phyloP scores from a whole-genome alignment of 2,329 filamentous ascomycete species.

The Spiromastix sp. region DNA sequence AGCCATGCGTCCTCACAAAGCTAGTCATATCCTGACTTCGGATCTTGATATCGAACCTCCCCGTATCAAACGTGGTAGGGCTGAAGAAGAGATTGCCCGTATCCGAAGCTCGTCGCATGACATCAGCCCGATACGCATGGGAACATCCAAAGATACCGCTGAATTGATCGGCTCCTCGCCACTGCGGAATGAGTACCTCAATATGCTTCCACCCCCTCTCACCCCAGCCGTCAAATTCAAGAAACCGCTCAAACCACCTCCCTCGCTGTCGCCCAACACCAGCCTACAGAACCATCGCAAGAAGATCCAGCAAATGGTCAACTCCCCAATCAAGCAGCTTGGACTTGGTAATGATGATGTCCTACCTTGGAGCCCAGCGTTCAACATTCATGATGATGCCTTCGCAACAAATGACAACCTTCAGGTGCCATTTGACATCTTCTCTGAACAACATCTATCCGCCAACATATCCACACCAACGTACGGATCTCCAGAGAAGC shows the following conservation, averaged over 20 bases:
- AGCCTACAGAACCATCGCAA: conserved; percentile 83
- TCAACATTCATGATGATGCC: conserved; percentile 41
- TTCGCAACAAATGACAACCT: conserved; percentile 27
- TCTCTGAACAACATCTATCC: conserved; percentile 34
- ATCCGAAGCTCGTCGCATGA: conserved; percentile 88
- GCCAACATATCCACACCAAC: conserved; percentile 29
- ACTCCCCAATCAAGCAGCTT: conserved; percentile 54
- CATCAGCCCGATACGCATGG: conserved; percentile 56
- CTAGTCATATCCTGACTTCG: conserved; percentile 58
- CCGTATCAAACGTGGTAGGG: conserved; percentile 74
- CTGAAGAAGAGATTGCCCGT: conserved; percentile 90
- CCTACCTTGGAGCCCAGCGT: conserved; percentile 37
- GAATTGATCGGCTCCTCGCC: conserved; percentile 54
- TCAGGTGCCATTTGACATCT: conserved; percentile 46
- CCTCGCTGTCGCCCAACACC: conserved; percentile 85
- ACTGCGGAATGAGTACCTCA: conserved; percentile 46
- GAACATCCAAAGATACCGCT: conserved; percentile 29
- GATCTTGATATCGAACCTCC: conserved; percentile 65
- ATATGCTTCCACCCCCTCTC: conserved; percentile 61
- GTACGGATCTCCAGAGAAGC: conserved; percentile 47
- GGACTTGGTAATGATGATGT: conserved; percentile 30
- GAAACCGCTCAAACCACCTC: conserved; percentile 50
- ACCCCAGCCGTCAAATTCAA: conserved; percentile 80
- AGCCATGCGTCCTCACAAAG: conserved; percentile 59
- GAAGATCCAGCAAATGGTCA: conserved; percentile 68